phyloP scores from a whole-genome alignment of 148 eudicot genomes.

The Rhododendron ovatum region DNA sequence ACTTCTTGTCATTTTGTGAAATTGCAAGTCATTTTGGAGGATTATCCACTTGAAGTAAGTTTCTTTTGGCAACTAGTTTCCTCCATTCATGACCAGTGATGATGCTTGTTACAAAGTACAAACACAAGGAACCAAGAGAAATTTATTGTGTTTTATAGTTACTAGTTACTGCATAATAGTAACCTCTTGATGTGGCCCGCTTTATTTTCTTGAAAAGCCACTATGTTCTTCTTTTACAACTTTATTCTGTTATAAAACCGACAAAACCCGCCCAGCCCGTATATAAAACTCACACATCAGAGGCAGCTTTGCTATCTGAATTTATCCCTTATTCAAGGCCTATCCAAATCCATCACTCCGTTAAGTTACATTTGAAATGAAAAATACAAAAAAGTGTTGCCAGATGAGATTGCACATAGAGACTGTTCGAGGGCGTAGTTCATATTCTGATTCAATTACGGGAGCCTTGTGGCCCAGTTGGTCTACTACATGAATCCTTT shows the following conservation, averaged over 20 bases:
- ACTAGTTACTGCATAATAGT: neutral
- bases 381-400: neutral
- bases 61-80: neutral
- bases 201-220: neutral
- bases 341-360: neutral
- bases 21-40: neutral
- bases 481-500: neutral
- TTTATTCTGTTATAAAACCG: neutral
- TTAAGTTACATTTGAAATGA: neutral
- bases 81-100: neutral
- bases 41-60: neutral
- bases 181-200: neutral
- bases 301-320: neutral
- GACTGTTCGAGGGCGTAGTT: neutral
- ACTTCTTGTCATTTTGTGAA: neutral
- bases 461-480: neutral
- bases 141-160: neutral
- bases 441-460: neutral
- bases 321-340: neutral
- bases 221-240: neutral
- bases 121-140: neutral
- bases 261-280: neutral
- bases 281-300: neutral
- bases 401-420: neutral
- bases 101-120: neutral